These are phyloP conservation scores for Dissophora ornata DNA, from an alignment of 192 early-diverging fungal genomes.

Conservation along the genomic window DNA sequence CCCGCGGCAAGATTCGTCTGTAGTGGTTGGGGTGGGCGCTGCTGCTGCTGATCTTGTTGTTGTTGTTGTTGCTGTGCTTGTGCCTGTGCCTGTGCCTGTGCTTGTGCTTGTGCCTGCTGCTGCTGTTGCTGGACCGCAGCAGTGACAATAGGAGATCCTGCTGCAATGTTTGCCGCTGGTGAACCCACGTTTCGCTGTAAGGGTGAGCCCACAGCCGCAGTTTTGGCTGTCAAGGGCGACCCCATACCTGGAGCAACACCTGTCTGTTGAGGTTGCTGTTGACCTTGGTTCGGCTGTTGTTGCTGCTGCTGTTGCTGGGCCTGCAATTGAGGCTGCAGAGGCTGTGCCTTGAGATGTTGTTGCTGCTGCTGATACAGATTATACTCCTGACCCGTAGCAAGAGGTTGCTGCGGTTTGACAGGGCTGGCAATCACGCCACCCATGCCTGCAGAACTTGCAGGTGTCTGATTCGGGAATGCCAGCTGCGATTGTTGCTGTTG, in stretches of 20 bases:
- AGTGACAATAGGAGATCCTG: constrained; percentile 30
- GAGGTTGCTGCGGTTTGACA: constrained; percentile 15
- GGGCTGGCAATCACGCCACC: constrained; percentile 13
- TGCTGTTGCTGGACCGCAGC: constrained; percentile 16
- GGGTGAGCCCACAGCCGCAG: constrained; percentile 21
- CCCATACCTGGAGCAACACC: constrained; percentile 8
- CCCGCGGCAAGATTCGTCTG: constrained; percentile 1
- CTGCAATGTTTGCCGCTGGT: constrained; percentile 16
- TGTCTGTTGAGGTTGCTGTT: constrained; percentile 13
- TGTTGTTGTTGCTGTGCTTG: constrained; percentile 21
- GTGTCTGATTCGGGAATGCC: constrained; percentile 6
- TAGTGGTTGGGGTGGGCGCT: constrained; percentile 6
- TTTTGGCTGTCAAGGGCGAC: constrained; percentile 29
- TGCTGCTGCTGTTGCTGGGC: constrained; percentile 4
- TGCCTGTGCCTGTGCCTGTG: constrained; percentile 2
- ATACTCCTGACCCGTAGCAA: constrained; percentile 28
- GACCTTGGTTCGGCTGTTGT: neutral
- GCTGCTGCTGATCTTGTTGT: constrained; percentile 10
- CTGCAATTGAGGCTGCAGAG: constrained; percentile 2
- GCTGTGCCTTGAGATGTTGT: constrained; percentile 27
- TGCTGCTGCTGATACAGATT: constrained; percentile 45
- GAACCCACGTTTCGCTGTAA: constrained; percentile 37
- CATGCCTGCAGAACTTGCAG: neutral
- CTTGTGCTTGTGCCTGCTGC: constrained; percentile 8
- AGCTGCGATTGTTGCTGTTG: constrained; percentile 11